phyloP scores from a whole-genome alignment of 345 rosid species.

The Gossypium mustelinum region DNA sequence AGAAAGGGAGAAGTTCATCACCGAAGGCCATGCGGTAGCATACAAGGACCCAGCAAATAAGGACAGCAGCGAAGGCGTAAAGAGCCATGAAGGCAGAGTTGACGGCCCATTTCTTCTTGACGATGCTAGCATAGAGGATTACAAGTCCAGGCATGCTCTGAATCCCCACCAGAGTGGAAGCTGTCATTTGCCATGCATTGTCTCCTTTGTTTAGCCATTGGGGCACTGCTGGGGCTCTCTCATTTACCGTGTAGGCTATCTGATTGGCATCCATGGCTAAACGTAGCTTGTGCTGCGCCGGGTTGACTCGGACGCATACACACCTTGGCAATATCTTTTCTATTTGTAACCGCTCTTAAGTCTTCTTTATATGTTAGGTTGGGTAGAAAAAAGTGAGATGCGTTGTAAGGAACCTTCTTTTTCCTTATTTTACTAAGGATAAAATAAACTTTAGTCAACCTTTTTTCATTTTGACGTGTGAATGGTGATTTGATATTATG shows the following conservation, averaged over 20 bases:
- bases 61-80: conserved; percentile 77
- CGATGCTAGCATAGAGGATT: conserved; percentile 71
- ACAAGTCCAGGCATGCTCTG: conserved; percentile 83
- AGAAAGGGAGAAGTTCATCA: conserved; percentile 59
- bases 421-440: no score
- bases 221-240: conserved; percentile 32
- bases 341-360: not conserved
- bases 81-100: conserved; percentile 84
- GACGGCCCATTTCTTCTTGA: conserved; percentile 84
- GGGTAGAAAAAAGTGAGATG: no score
- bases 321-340: not conserved
- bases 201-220: conserved; percentile 81
- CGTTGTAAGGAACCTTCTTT: no score
- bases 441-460: no score
- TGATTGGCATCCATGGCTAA: conserved; percentile 4
- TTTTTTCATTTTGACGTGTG: no score
- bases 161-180: conserved; percentile 60
- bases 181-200: conserved; percentile 72
- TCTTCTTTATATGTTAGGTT: no score
- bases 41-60: conserved; percentile 66
- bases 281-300: not conserved
- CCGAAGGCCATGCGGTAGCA: conserved; percentile 78
- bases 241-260: conserved; percentile 16
- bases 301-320: not conserved
- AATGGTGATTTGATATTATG: no score